Conservation (phyloP, 2,329 filamentous ascomycete species). For the Trichoderma koningii region DNA sequence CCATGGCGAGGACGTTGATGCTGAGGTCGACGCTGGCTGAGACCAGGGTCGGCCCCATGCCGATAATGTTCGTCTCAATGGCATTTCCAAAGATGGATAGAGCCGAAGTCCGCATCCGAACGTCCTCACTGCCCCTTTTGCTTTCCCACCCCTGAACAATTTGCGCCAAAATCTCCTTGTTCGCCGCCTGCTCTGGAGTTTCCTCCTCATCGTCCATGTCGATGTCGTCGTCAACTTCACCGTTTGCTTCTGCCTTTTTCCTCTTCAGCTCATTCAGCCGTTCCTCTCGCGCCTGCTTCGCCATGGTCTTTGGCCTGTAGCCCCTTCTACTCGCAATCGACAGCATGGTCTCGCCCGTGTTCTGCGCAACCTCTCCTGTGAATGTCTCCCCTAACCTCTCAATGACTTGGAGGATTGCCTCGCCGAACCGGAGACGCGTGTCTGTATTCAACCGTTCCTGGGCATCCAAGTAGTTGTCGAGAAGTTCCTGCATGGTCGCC, state of each 20-base stretch:
- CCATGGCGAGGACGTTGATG: conserved; percentile 63
- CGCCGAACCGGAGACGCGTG: conserved; percentile 67
- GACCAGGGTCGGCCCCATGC: conserved; percentile 55
- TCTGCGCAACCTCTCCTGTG: conserved; percentile 52
- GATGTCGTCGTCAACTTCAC: conserved; percentile 48
- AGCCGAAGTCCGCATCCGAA: conserved; percentile 69
- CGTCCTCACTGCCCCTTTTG: conserved; percentile 66
- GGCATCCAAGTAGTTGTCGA: conserved; percentile 68
- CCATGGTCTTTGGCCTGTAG: conserved; percentile 60
- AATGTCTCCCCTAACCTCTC: conserved; percentile 61
- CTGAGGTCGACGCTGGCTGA: conserved; percentile 63
- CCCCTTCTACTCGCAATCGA: conserved; percentile 65
- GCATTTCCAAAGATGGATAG: conserved; percentile 64
- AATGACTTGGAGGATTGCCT: conserved; percentile 66
- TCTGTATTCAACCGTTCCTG: conserved; percentile 62
- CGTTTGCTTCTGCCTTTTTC: conserved; percentile 40
- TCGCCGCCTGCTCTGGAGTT: conserved; percentile 47
- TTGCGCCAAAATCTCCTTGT: conserved; percentile 54
- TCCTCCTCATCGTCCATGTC: conserved; percentile 51
- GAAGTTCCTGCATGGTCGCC: conserved; percentile 61
- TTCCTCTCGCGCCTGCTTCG: conserved; percentile 55
- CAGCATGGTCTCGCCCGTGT: conserved; percentile 61
- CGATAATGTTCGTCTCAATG: conserved; percentile 62
- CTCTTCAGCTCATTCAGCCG: conserved; percentile 51
- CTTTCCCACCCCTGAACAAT: conserved; percentile 70